These are phyloP conservation scores for Saccharomyces hybrid DNA, from an alignment of 1,139 yeast genomes.

Conservation along the genomic window DNA sequence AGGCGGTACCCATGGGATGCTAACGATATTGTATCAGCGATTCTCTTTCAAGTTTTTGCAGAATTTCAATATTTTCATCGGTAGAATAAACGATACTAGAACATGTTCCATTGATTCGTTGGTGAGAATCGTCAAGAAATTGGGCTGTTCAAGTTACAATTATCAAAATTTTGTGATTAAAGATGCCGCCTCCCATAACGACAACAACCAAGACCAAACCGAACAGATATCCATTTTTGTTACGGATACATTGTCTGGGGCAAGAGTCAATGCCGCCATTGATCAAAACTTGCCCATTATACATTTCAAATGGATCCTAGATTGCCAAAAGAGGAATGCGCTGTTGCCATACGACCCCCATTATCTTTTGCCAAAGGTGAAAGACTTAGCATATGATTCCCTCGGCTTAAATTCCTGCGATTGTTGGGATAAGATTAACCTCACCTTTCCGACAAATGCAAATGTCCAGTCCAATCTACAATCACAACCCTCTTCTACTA, in stretches of 20 bases:
- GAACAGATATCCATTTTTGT: slow-evolving; percentile 19
- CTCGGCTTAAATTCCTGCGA: slow-evolving; percentile 45
- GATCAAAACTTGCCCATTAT: slow-evolving; percentile 42
- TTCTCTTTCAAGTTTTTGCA: slow-evolving; percentile 21
- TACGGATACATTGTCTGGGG: slow-evolving; percentile 23
- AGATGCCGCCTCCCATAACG: slow-evolving; percentile 10
- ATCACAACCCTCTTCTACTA: slow-evolving; percentile 3
- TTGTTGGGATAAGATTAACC: slow-evolving; percentile 39
- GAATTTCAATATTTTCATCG: slow-evolving; percentile 26
- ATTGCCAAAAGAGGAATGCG: slow-evolving; percentile 56
- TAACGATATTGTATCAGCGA: slow-evolving; percentile 15
- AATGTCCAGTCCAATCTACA: not conserved
- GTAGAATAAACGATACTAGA: slow-evolving; percentile 18
- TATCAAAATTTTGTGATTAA: slow-evolving; percentile 20
- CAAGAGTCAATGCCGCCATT: slow-evolving; percentile 27
- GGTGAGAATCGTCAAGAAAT: slow-evolving; percentile 15
- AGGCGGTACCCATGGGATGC: slow-evolving; percentile 12
- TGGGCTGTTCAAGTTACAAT: slow-evolving; percentile 19
- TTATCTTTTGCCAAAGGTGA: slow-evolving; percentile 35
- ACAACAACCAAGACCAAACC: not conserved
- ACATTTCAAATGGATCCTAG: slow-evolving; percentile 69
- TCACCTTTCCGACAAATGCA: not conserved
- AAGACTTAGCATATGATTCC: slow-evolving; percentile 17
- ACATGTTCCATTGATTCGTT: slow-evolving; percentile 13
- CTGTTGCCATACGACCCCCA: slow-evolving; percentile 45